Conservation (phyloP, 495 filamentous ascomycete species). For the Penicillium canescens region DNA sequence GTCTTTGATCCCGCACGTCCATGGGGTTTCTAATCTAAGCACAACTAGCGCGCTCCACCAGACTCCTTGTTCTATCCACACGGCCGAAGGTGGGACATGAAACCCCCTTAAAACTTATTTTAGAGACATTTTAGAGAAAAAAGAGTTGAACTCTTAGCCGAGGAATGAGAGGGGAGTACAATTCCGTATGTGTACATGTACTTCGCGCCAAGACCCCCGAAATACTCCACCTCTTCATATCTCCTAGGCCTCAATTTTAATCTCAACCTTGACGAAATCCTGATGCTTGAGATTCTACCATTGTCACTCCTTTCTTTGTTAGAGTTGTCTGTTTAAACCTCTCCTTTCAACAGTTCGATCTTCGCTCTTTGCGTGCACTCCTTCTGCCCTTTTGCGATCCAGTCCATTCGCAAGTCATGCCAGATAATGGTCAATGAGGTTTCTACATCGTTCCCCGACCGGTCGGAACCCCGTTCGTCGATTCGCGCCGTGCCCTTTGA, state of each 20-base stretch:
- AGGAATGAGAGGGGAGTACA: no score
- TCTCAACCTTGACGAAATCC: slow-evolving; percentile 20
- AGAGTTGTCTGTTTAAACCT: background rate
- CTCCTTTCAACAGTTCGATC: background rate
- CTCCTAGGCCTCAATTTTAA: slow-evolving; percentile 18
- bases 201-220: slow-evolving; percentile 20
- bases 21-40: slow-evolving; percentile 28
- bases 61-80: slow-evolving; percentile 28
- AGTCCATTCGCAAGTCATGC: slow-evolving; percentile 35
- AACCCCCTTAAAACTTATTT: slow-evolving; percentile 8
- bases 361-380: background rate
- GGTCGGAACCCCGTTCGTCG: slow-evolving; percentile 30
- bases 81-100: slow-evolving; percentile 22
- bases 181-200: no score
- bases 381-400: slow-evolving; percentile 5
- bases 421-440: slow-evolving; percentile 41
- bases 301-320: slow-evolving; percentile 12
- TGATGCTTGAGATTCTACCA: slow-evolving; percentile 13
- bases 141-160: background rate
- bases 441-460: slow-evolving; percentile 32
- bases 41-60: slow-evolving; percentile 28
- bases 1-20: background rate
- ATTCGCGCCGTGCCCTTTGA: slow-evolving; percentile 30
- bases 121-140: background rate
- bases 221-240: slow-evolving; percentile 16